A percentile compares a stretch with the other conserved stretches of the same genome.
Evolutionary conservation across 2,329 filamentous ascomycete genomes (phyloP).

Genomic region (Aspergillus sp.): DNA sequence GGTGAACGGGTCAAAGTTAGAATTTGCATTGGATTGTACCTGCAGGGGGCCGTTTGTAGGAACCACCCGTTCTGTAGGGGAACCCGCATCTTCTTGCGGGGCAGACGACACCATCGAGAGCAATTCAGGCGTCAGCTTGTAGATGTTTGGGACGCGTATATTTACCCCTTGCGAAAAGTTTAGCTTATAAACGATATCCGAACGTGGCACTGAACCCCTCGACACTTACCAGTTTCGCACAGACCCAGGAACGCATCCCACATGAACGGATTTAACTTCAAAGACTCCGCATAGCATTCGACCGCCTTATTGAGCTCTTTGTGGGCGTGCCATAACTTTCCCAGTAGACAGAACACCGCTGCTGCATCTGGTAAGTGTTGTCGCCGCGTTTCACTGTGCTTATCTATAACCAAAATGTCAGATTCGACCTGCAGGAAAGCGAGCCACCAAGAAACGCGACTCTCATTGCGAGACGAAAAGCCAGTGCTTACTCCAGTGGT

Average conservation of each 20-base stretch:
- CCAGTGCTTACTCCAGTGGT: constrained; percentile 61
- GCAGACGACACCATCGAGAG: constrained; percentile 39
- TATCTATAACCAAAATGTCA: constrained; percentile 35
- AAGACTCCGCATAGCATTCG: constrained; percentile 74
- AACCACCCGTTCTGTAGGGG: constrained; percentile 24
- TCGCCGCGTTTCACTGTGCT: constrained; percentile 67
- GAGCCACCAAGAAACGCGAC: not conserved
- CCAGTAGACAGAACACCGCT: constrained; percentile 72
- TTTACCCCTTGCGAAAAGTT: constrained; percentile 55
- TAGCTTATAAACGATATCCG: not conserved
- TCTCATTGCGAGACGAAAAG: not conserved
- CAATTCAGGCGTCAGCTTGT: constrained; percentile 63
- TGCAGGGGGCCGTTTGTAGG: constrained; percentile 29
- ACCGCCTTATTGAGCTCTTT: constrained; percentile 75
- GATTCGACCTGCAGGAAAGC: constrained; percentile 2
- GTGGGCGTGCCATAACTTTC: constrained; percentile 76
- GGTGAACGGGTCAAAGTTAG: constrained; percentile 38
- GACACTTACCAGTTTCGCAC: constrained; percentile 60
- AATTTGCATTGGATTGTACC: constrained; percentile 28
- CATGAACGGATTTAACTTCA: constrained; percentile 90
- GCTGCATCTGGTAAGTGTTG: constrained; percentile 73
- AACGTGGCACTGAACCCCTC: not conserved
- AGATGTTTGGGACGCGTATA: constrained; percentile 76
- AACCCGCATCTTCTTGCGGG: constrained; percentile 23
- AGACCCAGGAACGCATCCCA: constrained; percentile 93